Base-by-base conservation (phyloP, 352 stramenopile genomes). In the Plasmopara viticola region DNA sequence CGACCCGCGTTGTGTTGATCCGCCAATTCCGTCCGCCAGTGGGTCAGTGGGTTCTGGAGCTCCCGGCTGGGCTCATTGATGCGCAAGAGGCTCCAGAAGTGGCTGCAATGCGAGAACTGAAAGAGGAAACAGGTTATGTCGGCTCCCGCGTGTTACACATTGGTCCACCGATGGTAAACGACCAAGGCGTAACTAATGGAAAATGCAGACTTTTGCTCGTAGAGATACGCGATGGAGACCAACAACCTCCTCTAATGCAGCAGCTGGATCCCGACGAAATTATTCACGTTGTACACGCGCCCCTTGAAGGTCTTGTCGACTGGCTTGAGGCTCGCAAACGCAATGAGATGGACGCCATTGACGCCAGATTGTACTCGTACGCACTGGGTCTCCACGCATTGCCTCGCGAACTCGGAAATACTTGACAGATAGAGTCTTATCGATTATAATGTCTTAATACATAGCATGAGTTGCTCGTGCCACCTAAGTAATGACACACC, bases 21-120 rank as follows among this genome's bases (percentile, higher is more conserved):
- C 78, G 86, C 31, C 92, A 98, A 61, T 98, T 94, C 58, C 84
- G 92, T 12, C 90, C 90, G 14, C 82, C 90, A 3, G 75, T 89
- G 5, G 78, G 78, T 44, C 72, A 79, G 39, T 94, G 80, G 66
- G 92, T 93, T 18, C 59, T 98, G 39, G 90, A 98, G 65, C 74
- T 97, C 13, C 90, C 90, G 1, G 89, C 90, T 9, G 89, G 92
- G 12, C 75, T 98, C 18, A 96, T 98, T 60, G 92, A 97, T 60
- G 59, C 58, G 14, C 67, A 74, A 9, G 89, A 97, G 54, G 72
- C 72, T 1, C 70, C 82, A 0, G 84, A 85, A 47, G 40, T 62
- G 25, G 86, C 90, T 1, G 92, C 89, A 6, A 59, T 81, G 25
- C 62, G 89, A 6, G 89, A 97, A 64, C 72, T 97, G 8, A 58